phyloP scores from a whole-genome alignment of 371 early-diverging fungal species.

The Mucor plumbeus region DNA sequence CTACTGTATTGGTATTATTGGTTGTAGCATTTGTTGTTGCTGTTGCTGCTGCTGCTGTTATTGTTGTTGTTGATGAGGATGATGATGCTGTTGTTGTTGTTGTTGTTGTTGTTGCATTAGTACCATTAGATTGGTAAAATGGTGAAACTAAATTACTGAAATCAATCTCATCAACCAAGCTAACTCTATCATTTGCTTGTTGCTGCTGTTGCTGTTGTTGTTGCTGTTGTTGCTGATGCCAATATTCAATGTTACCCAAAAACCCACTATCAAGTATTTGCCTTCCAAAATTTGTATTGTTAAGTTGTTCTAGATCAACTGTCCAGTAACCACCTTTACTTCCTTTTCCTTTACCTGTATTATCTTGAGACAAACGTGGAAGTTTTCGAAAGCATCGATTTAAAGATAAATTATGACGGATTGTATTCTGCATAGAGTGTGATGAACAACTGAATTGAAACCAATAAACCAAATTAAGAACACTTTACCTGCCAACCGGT shows the following conservation, averaged over 20 bases:
- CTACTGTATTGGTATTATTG: neutral
- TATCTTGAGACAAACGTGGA: slow-evolving; percentile 59
- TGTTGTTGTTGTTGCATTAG: neutral
- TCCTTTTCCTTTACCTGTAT: slow-evolving; percentile 33
- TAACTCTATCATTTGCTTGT: slow-evolving; percentile 12
- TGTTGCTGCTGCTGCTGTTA: neutral
- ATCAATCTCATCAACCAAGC: slow-evolving; percentile 25
- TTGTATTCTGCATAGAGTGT: slow-evolving; percentile 60
- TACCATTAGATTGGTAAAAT: slow-evolving; percentile 7
- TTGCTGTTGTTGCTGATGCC: slow-evolving; percentile 41
- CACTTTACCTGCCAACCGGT: slow-evolving; percentile 67
- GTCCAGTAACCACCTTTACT: slow-evolving; percentile 70
- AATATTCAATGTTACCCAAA: slow-evolving; percentile 43
- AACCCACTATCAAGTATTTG: slow-evolving; percentile 47
- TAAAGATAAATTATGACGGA: slow-evolving; percentile 80
- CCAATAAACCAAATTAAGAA: neutral
- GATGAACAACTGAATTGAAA: neutral
- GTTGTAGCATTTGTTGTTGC: neutral
- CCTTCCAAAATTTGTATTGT: slow-evolving; percentile 48
- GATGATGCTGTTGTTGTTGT: too few species aligned
- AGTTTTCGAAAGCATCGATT: slow-evolving; percentile 66
- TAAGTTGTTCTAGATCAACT: slow-evolving; percentile 51
- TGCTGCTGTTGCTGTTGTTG: slow-evolving; percentile 30
- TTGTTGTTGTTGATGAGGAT: neutral
- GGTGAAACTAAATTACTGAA: slow-evolving; percentile 26